phyloP scores from a whole-genome alignment of 1,139 yeast species.

The Williopsis jadinii region DNA sequence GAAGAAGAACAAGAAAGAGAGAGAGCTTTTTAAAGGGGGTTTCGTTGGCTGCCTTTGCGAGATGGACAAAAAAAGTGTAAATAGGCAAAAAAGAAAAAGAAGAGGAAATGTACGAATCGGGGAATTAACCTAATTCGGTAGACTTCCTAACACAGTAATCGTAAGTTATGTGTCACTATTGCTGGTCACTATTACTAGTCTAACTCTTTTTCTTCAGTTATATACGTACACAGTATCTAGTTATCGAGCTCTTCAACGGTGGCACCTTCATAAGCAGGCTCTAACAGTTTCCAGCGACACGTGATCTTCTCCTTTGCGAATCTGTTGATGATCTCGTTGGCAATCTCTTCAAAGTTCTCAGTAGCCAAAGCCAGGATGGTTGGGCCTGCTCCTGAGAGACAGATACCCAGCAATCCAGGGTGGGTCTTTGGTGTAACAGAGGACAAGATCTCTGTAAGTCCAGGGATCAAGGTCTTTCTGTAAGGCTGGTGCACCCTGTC shows the following conservation, averaged over 20 bases:
- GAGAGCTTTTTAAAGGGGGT: no score
- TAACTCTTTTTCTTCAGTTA: no score
- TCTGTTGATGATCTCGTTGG: constrained; percentile 61
- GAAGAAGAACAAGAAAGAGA: no score
- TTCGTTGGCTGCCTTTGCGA: no score
- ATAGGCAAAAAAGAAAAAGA: neutral
- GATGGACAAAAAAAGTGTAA: no score
- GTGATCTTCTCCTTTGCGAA: constrained; percentile 61
- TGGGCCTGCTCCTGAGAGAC: constrained; percentile 97
- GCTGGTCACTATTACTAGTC: no score
- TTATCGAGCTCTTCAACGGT: constrained; percentile 24
- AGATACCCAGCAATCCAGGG: constrained; percentile 85
- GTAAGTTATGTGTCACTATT: no score
- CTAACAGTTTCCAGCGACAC: constrained; percentile 79
- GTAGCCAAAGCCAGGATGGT: constrained; percentile 93
- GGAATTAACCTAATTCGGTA: neutral
- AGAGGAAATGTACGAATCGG: neutral
- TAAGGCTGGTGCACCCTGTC: constrained; percentile 96
- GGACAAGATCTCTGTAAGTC: constrained; percentile 73
- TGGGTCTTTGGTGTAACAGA: constrained; percentile 76
- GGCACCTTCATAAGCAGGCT: constrained; percentile 87
- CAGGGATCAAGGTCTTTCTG: constrained; percentile 86
- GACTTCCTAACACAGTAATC: neutral
- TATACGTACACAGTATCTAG: no score
- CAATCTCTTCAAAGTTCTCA: constrained; percentile 77